A percentile compares a stretch with the other conserved stretches of the same genome.
Evolutionary conservation across 1,139 yeast genomes (phyloP).

Genomic region (Geotrichum carabidarum): DNA sequence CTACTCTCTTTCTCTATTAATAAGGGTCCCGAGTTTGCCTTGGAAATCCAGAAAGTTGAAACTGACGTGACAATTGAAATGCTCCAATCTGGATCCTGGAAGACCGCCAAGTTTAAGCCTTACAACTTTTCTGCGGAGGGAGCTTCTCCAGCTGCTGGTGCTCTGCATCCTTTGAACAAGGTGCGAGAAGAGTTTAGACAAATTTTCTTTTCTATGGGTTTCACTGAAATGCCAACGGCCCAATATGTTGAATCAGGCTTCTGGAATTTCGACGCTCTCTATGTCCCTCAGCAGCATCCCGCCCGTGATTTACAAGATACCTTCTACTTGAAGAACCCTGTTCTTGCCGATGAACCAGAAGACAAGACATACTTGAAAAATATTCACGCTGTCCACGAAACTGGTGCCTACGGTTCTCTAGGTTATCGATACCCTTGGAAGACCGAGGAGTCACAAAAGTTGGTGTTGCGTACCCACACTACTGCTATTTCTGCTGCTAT

Average conservation of each 20-base stretch:
- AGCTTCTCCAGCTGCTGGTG: slow-evolving; percentile 77
- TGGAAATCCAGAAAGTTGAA: slow-evolving; percentile 73
- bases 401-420: slow-evolving; percentile 87
- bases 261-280: slow-evolving; percentile 97
- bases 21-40: slow-evolving; percentile 80
- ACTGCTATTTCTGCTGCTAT: slow-evolving; percentile 88
- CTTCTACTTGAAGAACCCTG: slow-evolving; percentile 91
- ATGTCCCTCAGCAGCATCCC: slow-evolving; percentile 98
- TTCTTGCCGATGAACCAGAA: slow-evolving; percentile 68
- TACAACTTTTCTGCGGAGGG: slow-evolving; percentile 97
- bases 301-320: slow-evolving; percentile 99
- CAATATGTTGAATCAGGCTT: slow-evolving; percentile 97
- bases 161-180: slow-evolving; percentile 91
- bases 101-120: slow-evolving; percentile 79
- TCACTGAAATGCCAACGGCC: slow-evolving; percentile 97
- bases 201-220: slow-evolving; percentile 95
- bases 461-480: slow-evolving; percentile 95
- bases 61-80: slow-evolving; percentile 93
- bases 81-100: slow-evolving; percentile 75
- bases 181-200: slow-evolving; percentile 97
- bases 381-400: slow-evolving; percentile 77
- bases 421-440: slow-evolving; percentile 99
- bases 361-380: slow-evolving; percentile 75
- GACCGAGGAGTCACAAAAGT: slow-evolving; percentile 78
- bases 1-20: slow-evolving; percentile 66